phyloP scores from a whole-genome alignment of 208 protist species.

The Vickermania ingenoplastis region DNA sequence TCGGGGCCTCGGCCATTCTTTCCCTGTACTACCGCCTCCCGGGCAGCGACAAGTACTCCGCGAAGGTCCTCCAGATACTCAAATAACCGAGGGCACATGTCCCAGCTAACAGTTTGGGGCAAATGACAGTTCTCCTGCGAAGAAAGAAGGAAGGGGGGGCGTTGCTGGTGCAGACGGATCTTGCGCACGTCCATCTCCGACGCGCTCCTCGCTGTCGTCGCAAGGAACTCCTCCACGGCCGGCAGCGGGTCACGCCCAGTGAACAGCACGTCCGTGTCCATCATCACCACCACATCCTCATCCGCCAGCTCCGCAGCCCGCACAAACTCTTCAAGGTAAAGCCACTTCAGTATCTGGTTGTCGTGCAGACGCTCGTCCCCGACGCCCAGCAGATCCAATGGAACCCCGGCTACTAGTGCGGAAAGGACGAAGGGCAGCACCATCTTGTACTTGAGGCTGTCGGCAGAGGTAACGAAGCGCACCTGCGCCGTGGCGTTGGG shows the following conservation, averaged over 20 bases:
- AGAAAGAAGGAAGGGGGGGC: background rate
- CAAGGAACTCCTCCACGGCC: background rate
- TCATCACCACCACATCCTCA: background rate
- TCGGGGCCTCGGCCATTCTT: too few relatives aligned
- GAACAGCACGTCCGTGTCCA: background rate
- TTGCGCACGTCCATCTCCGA: background rate
- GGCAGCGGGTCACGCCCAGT: background rate
- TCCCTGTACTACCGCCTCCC: background rate
- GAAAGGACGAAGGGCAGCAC: background rate
- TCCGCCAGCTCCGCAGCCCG: background rate
- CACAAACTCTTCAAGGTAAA: background rate
- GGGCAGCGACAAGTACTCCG: background rate
- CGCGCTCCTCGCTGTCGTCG: background rate
- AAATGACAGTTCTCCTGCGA: background rate
- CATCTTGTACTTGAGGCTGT: background rate
- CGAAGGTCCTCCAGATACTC: background rate
- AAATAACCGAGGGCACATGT: background rate
- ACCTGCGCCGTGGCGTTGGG: background rate
- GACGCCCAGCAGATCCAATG: background rate
- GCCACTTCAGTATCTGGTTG: background rate
- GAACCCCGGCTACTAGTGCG: background rate
- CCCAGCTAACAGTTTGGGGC: background rate
- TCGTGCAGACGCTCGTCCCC: background rate
- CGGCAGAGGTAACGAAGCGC: background rate
- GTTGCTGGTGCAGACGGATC: background rate